Evolutionary conservation across 2,329 filamentous ascomycete species (phyloP).

Genomic region (Delphinella strobiligena): DNA sequence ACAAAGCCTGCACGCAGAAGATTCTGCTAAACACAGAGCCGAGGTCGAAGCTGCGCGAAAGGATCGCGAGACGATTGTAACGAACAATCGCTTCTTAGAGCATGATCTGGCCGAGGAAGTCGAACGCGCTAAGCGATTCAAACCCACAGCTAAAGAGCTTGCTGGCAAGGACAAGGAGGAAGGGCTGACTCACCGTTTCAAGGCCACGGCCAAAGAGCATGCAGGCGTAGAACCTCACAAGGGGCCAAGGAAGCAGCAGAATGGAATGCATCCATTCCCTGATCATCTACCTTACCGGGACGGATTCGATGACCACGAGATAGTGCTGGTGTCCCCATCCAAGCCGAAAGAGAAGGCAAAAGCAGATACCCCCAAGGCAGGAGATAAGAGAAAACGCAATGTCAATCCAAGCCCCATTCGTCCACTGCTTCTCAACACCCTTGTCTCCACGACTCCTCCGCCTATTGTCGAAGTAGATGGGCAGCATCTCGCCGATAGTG

Average conservation of each 20-base stretch:
- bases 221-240: no score
- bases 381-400: constrained; percentile 56
- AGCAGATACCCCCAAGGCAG: constrained; percentile 47
- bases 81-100: constrained; percentile 60
- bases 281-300: constrained; percentile 53
- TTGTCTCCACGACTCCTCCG: constrained; percentile 1
- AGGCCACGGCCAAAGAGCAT: no score
- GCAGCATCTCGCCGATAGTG: background rate
- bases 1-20: constrained; percentile 52
- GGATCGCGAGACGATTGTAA: constrained; percentile 52
- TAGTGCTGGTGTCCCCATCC: constrained; percentile 43
- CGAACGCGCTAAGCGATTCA: constrained; percentile 37
- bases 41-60: constrained; percentile 53
- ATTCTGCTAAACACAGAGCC: constrained; percentile 50
- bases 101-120: constrained; percentile 54
- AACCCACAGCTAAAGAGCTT: constrained; percentile 12
- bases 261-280: no score
- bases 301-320: constrained; percentile 62
- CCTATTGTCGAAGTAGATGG: constrained; percentile 1
- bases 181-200: no score
- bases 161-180: constrained; percentile 11
- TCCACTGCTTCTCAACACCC: constrained; percentile 24
- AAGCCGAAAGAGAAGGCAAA: constrained; percentile 36
- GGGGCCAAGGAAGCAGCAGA: no score
- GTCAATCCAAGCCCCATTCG: constrained; percentile 53